Base-by-base conservation (phyloP, 108 stramenopile genomes). In the Seminavis robusta region DNA sequence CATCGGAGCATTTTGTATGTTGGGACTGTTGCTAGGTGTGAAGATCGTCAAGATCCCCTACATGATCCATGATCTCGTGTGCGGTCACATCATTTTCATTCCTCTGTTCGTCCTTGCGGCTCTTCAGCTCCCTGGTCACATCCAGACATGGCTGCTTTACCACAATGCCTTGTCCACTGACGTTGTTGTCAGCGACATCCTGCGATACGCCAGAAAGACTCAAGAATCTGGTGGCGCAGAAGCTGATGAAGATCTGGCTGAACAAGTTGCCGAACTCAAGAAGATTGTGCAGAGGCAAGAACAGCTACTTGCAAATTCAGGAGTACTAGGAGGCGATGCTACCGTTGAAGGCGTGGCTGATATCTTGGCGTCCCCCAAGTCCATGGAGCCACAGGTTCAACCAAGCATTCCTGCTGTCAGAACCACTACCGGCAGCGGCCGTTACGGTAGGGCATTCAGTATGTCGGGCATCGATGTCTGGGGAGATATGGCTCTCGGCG, bases 61-160 rank as follows among this genome's bases (percentile, higher is more conserved):
- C 83, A 69, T 81, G 46, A 54, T 95, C 45, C 97, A 98, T 61
- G 97, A 98, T 63, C 49, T 96, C 33, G 79, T 97, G 25, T 93
- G 96, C 45, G 96, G 91, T 1, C 90, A 97, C 68, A 65, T 96
- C 58, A 84, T 97, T 51, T 98, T 98, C 75, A 55, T 94, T 47
- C 83, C 96, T 29, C 77, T 98, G 28, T 76, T 95, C 62, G 48
- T 94, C 7, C 56, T 95, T 24, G 86, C 80, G 15, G 87, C 92
- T 19, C 59, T 98, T 23, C 93, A 94, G 50, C 62, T 96, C 33
- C 89, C 90, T 33, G 72, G 85, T 45, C 71, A 85, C 52, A 73
- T 97, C 7, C 95, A 98, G 67, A 97, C 96, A 19, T 97, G 95
- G 96, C 67, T 98, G 52, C 81, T 98, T 15, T 98, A 95, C 74